Percentiles rank a stretch among this genome's conserved stretches.
phyloP scores from a whole-genome alignment of 2,329 filamentous ascomycete species.

The Fusarium citri region DNA sequence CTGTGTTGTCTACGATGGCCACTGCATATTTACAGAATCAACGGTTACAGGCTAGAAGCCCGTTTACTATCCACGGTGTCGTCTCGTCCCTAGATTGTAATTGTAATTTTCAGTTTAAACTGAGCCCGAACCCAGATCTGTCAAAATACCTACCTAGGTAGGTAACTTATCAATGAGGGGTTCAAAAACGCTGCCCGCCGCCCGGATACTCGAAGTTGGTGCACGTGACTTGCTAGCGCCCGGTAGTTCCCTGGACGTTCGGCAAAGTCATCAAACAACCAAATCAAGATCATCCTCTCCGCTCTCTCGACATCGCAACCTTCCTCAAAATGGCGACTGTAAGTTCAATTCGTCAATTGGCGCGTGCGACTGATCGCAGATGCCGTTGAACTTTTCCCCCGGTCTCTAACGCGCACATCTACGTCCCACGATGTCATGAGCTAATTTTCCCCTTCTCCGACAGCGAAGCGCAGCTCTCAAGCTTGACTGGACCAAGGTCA shows the following conservation, averaged over 20 bases:
- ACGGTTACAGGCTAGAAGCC: not conserved
- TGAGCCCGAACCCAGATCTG: not conserved
- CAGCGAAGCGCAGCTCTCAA: slow-evolving; percentile 98
- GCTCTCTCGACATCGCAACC: slow-evolving; percentile 59
- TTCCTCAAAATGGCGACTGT: slow-evolving; percentile 76
- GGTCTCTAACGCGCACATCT: slow-evolving; percentile 26
- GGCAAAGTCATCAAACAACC: slow-evolving; percentile 60
- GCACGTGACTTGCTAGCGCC: slow-evolving; percentile 52
- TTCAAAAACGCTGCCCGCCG: slow-evolving; percentile 30
- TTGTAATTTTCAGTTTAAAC: not conserved
- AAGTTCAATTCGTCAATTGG: slow-evolving; percentile 59
- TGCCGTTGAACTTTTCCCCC: slow-evolving; percentile 25
- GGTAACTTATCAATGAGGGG: slow-evolving; percentile 39
- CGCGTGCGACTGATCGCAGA: slow-evolving; percentile 34
- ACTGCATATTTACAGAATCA: not conserved
- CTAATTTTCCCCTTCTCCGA: slow-evolving; percentile 63
- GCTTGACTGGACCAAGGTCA: slow-evolving; percentile 98
- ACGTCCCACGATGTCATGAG: slow-evolving; percentile 54
- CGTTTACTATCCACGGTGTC: not conserved
- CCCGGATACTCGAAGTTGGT: slow-evolving; percentile 8
- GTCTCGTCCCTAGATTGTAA: not conserved
- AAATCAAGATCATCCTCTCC: slow-evolving; percentile 61
- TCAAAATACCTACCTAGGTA: not conserved
- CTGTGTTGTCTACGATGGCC: not conserved
- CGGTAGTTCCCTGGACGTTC: slow-evolving; percentile 54